These are phyloP conservation scores for Nannochloropsis salina DNA, from an alignment of 108 stramenopile species.

Conservation along the genomic window DNA sequence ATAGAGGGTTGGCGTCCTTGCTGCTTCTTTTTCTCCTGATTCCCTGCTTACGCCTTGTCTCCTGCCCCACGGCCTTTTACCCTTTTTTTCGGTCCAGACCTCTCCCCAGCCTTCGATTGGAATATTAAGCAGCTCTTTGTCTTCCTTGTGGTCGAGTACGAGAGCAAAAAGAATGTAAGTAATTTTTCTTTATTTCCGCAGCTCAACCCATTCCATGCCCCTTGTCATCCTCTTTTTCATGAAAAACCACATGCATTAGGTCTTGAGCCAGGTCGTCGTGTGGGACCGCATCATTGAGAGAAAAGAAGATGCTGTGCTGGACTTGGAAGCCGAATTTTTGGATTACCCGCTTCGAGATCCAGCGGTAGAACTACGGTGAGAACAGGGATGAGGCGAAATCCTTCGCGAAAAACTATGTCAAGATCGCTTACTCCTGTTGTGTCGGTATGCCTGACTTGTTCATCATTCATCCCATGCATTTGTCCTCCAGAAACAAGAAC, in stretches of 20 bases:
- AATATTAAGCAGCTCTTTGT: slow-evolving; percentile 73
- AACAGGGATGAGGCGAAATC: neutral
- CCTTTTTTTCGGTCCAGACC: slow-evolving; percentile 49
- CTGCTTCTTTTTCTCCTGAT: neutral
- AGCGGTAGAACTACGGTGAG: slow-evolving; percentile 64
- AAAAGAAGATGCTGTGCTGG: slow-evolving; percentile 61
- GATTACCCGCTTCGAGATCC: slow-evolving; percentile 94
- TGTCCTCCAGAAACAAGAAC: slow-evolving; percentile 54
- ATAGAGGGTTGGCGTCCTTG: no score
- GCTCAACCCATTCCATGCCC: neutral
- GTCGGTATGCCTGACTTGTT: slow-evolving; percentile 9
- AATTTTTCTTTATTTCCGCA: neutral
- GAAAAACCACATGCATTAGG: slow-evolving; percentile 19
- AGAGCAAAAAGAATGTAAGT: slow-evolving; percentile 62
- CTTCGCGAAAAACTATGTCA: neutral
- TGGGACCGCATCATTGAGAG: slow-evolving; percentile 94
- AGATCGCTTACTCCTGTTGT: neutral
- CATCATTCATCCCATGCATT: neutral
- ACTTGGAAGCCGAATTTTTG: slow-evolving; percentile 75
- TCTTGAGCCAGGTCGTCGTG: slow-evolving; percentile 80
- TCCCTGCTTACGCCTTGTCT: neutral
- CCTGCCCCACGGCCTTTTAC: neutral
- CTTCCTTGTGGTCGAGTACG: slow-evolving; percentile 71
- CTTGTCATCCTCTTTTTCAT: neutral
- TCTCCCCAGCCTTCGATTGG: slow-evolving; percentile 95